Evolutionary conservation across 2,329 filamentous ascomycete species (phyloP).

Genomic region (Cadophora sp.): DNA sequence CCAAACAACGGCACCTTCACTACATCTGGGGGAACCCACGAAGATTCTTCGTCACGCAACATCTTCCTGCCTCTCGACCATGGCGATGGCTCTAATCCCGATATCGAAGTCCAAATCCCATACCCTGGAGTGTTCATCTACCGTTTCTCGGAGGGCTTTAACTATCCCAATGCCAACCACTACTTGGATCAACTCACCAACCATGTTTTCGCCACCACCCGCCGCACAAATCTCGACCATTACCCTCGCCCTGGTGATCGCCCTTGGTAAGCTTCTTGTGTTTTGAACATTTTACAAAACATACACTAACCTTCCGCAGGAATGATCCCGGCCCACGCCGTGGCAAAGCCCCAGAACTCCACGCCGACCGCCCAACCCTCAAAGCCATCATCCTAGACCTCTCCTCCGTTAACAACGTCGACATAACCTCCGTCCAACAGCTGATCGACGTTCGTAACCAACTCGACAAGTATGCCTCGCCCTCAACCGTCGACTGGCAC

Average conservation of each 20-base stretch:
- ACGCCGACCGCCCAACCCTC: slow-evolving; percentile 67
- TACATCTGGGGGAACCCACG: slow-evolving; percentile 39
- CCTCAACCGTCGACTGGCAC: slow-evolving; percentile 91
- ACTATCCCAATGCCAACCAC: slow-evolving; percentile 92
- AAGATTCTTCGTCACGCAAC: slow-evolving; percentile 66
- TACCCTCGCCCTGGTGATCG: slow-evolving; percentile 76
- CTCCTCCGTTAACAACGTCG: slow-evolving; percentile 90
- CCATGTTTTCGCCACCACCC: slow-evolving; percentile 73
- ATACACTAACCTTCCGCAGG: not conserved
- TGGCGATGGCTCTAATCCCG: slow-evolving; percentile 88
- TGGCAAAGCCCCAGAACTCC: slow-evolving; percentile 54
- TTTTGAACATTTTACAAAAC: too few species aligned
- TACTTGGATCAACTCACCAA: slow-evolving; percentile 81
- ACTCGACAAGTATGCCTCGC: slow-evolving; percentile 82
- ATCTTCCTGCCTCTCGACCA: slow-evolving; percentile 89
- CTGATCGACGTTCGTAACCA: slow-evolving; percentile 95
- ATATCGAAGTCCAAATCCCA: slow-evolving; percentile 78
- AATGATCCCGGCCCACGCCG: slow-evolving; percentile 84
- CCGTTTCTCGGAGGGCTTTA: slow-evolving; percentile 92
- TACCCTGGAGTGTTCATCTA: slow-evolving; percentile 96
- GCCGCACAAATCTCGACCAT: slow-evolving; percentile 73
- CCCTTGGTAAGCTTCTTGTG: slow-evolving; percentile 67
- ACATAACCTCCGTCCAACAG: slow-evolving; percentile 90
- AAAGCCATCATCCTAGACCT: slow-evolving; percentile 95
- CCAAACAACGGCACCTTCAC: slow-evolving; percentile 57